These are phyloP conservation scores for Ogataea ganodermae DNA, from an alignment of 805 yeast species.

Conservation along the genomic window DNA sequence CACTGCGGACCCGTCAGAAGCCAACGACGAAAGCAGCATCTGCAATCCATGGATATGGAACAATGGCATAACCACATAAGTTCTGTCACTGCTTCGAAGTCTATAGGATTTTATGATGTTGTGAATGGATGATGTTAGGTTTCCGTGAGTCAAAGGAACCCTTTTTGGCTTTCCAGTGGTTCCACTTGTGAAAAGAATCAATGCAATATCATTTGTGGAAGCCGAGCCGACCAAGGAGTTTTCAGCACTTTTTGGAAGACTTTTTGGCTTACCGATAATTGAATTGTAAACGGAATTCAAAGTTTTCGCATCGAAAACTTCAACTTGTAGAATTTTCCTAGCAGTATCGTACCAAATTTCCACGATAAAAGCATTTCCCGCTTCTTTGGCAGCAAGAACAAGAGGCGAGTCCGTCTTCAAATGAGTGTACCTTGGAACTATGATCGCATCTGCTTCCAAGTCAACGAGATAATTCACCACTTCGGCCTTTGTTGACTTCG, in stretches of 20 bases:
- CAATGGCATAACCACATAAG: conserved; percentile 73
- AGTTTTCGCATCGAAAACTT: conserved; percentile 20
- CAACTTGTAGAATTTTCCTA: conserved; percentile 45
- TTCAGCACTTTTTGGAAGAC: conserved; percentile 16
- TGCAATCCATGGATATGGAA: conserved; percentile 80
- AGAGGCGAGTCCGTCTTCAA: conserved; percentile 35
- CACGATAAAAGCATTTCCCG: conserved; percentile 55
- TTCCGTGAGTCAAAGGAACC: conserved; percentile 67
- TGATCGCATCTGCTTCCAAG: conserved; percentile 54
- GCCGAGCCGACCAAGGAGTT: conserved; percentile 18
- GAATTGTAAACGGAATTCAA: conserved; percentile 24
- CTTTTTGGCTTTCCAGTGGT: conserved; percentile 79
- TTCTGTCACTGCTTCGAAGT: conserved; percentile 48
- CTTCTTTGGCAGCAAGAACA: conserved; percentile 24
- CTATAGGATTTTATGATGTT: conserved; percentile 63
- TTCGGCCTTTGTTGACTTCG: conserved; percentile 60
- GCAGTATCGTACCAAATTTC: conserved; percentile 51
- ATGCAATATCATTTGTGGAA: conserved; percentile 50
- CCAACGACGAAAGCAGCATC: conserved; percentile 60
- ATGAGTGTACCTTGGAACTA: conserved; percentile 57
- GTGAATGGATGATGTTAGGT: conserved; percentile 58
- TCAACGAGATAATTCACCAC: conserved; percentile 67
- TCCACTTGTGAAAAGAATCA: conserved; percentile 73
- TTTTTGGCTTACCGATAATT: conserved; percentile 16
- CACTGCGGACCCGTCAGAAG: conserved; percentile 61